These are phyloP conservation scores for Puccinia coronata DNA, from an alignment of 1,284 basidiomycete genomes.

Conservation along the genomic window DNA sequence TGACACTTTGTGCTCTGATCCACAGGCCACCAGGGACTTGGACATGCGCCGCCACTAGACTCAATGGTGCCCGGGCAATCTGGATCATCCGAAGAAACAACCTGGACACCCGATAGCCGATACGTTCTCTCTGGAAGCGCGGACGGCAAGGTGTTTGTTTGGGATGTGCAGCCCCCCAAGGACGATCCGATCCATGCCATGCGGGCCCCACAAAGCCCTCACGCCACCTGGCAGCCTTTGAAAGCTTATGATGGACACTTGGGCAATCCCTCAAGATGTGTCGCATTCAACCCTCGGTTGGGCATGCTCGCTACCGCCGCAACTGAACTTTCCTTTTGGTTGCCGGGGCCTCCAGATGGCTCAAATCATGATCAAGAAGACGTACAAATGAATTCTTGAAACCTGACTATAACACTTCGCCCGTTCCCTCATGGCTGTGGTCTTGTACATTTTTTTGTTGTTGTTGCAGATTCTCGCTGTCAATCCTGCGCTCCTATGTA, in stretches of 20 bases:
- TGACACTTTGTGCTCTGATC: conserved; percentile 58
- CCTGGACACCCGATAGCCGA: conserved; percentile 87
- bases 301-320: conserved; percentile 88
- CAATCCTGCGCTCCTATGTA: no score
- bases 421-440: no score
- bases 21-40: conserved; percentile 45
- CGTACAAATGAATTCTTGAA: conserved; percentile 22
- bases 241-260: conserved; percentile 72
- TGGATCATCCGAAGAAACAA: conserved; percentile 69
- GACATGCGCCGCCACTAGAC: conserved; percentile 62
- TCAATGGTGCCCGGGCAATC: conserved; percentile 35
- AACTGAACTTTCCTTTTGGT: conserved; percentile 67
- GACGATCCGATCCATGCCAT: conserved; percentile 44
- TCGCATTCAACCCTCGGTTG: conserved; percentile 80
- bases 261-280: conserved; percentile 69
- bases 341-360: conserved; percentile 18
- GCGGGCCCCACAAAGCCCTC: conserved; percentile 53
- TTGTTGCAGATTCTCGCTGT: background rate
- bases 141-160: conserved; percentile 42
- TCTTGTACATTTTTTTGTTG: background rate
- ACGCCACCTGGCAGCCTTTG: conserved; percentile 66
- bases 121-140: conserved; percentile 67
- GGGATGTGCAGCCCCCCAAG: conserved; percentile 48
- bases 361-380: conserved; percentile 24
- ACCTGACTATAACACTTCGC: background rate